Base-by-base conservation (phyloP, 257 asterid species). In the Rehmannia glutinosa region DNA sequence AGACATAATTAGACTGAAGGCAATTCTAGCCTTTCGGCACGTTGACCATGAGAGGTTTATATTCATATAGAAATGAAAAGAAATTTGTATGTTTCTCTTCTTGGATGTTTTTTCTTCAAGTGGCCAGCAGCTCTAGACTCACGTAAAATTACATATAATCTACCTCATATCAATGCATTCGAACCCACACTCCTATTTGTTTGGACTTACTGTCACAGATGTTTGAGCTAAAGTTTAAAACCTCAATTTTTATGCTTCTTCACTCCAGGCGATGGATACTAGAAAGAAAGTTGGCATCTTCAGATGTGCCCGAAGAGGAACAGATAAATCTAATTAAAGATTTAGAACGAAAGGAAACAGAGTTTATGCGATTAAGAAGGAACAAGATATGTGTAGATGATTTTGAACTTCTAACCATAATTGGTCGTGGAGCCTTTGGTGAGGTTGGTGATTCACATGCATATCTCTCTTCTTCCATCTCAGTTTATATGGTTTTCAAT, bases 341-440 rank as follows among this genome's bases (percentile, higher is more conserved):
- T 79, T 80, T 91, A 76, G 97, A 91, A 77, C 83, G 89, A 17
- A 91, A 91, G 80, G 97, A 91, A 75, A 91, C 97, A 7, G 96
- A 88, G 71, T 91, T 71, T 77, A 91, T 91, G 91, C 86, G 96
- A 64, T 70, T 91, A 80, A 86, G 83, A 74, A 86, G 97, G 84
- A 76, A 91, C 84, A 91, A 88, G 78, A 88, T 91, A 75, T 84
- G 95, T 67, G 96, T 84, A 28, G 97, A 91, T 78, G 97, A 91
- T 73, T 91, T 91, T 78, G 97, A 88, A 77, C 95, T 80, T 68
- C 82, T 91, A 39, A 88, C 96, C 47, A 88, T 91, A 73, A 91
- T 91, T 9, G 96, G 97, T 24, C 90, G 96, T 74, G 97, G 97
- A 66, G 97, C 97, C 60, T 91, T 83, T 69, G 96, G 96, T 7